Percentiles rank a stretch among this genome's conserved stretches.
phyloP scores from a whole-genome alignment of 2,329 filamentous ascomycete species.

The Tolypocladium ophioglossoides region DNA sequence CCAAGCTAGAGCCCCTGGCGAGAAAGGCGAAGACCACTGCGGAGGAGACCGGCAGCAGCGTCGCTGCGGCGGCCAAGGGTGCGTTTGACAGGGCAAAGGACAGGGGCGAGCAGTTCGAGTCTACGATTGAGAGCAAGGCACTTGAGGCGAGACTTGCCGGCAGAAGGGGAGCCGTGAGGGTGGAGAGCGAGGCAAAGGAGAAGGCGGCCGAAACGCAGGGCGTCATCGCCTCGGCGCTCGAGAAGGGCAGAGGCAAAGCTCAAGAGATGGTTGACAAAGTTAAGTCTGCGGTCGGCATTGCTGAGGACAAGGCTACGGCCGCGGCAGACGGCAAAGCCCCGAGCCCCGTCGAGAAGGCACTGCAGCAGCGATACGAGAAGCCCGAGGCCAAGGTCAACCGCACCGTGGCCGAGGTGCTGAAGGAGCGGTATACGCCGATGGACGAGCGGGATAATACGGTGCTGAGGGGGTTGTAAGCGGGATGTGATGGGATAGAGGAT shows the following conservation, averaged over 20 bases:
- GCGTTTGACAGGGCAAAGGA: constrained; percentile 21
- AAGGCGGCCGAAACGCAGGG: constrained; percentile 25
- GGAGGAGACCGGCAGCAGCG: constrained; percentile 10
- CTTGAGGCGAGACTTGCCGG: constrained; percentile 14
- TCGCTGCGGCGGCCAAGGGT: constrained; percentile 24
- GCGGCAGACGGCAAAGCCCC: constrained; percentile 10
- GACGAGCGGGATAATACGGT: constrained; percentile 33
- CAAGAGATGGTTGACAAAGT: constrained; percentile 27
- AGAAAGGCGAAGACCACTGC: constrained; percentile 19
- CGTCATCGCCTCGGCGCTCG: constrained; percentile 26
- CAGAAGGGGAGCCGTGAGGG: constrained; percentile 12
- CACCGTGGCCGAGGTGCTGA: constrained; percentile 41
- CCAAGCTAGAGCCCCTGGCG: constrained; percentile 20
- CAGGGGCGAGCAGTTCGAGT: constrained; percentile 14
- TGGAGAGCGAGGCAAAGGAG: constrained; percentile 12
- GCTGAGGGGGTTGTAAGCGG: constrained; percentile 26
- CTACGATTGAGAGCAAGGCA: constrained; percentile 15
- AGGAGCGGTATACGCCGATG: constrained; percentile 42
- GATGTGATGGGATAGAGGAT: background rate
- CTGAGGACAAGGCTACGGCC: constrained; percentile 24
- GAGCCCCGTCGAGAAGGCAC: constrained; percentile 36
- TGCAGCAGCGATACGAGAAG: constrained; percentile 40
- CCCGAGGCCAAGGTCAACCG: constrained; percentile 27
- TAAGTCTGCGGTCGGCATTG: constrained; percentile 22
- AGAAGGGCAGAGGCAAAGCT: constrained; percentile 29